Evolutionary conservation across 768 basidiomycete genomes (phyloP), one percentile per base, ranked within the genome.

Genomic region (Vararia minispora): DNA sequence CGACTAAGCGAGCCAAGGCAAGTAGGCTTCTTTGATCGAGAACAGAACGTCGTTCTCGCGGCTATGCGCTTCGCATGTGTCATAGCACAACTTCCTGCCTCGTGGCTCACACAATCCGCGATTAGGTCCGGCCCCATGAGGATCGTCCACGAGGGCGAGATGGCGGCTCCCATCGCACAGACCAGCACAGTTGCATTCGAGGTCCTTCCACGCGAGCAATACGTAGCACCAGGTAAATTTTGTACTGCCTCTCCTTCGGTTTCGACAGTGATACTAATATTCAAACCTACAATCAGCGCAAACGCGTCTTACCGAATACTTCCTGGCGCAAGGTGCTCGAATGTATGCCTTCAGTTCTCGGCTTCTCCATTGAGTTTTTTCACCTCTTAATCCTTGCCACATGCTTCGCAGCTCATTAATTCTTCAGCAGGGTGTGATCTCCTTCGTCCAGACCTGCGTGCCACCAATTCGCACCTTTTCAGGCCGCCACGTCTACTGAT

Each of bases 141-240:
- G 29, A 55, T 76, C 32, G 40, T 50, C 21, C 38, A 33, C 28
- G 46, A 42, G 3, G 69, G 73, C 13, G 69, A 71, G 25, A 71
- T 74, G 27, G 83, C 83, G 13, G 68, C 68, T 2, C 62, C 74
- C 18, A 71, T 95, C 18, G 81, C 86, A 29, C 68, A 76, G 47
- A 69, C 77, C n/a, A 67, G 70, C 28, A 88, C 90, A 18, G 64
- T 71, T 33, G 55, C 77, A 2, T 92, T 95, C 58, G 82, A 89
- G 35, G 87, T 90, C 39, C 65, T 84, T 23, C 64, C 79, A 13
- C 72, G 79, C 51, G 62, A 68, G 41, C 69, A 77, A 50, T 95
- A 94, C 59, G 65, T 72, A 44, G 87, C 85, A 35, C 80, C 79
- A 43, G 72, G 90, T 91, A 59, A 60, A 85, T n/a, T n/a, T n/a